Percentiles rank a stretch among this genome's conserved stretches.
phyloP scores from a whole-genome alignment of 164 flowering plant genomes.

The Buxus sempervirens region DNA sequence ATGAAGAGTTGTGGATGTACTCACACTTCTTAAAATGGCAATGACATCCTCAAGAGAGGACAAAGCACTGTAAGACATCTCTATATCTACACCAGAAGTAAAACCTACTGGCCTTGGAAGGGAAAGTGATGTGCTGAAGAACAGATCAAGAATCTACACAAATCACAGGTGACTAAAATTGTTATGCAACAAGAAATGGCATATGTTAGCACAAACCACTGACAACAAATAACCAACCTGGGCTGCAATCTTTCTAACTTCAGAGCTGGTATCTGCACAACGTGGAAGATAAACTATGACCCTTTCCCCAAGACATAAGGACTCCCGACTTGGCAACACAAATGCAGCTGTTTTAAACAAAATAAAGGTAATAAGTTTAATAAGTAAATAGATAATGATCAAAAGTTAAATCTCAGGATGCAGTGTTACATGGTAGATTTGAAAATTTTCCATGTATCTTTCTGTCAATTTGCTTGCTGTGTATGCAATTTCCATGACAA shows the following conservation, averaged over 20 bases:
- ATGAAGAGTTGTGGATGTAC: slow-evolving; percentile 14
- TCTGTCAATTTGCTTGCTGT: slow-evolving; percentile 56
- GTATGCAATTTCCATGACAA: slow-evolving; percentile 73
- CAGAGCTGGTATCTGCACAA: slow-evolving; percentile 89
- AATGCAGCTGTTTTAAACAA: slow-evolving; percentile 53
- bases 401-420: not conserved
- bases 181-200: slow-evolving; percentile 1
- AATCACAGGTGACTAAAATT: slow-evolving; percentile 1
- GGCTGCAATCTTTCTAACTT: slow-evolving; percentile 81
- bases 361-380: not conserved
- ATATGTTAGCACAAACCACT: not conserved
- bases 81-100: slow-evolving; percentile 41
- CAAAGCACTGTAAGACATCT: slow-evolving; percentile 71
- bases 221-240: slow-evolving; percentile 47
- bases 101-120: slow-evolving; percentile 65
- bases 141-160: slow-evolving; percentile 79
- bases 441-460: slow-evolving; percentile 47
- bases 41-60: slow-evolving; percentile 94
- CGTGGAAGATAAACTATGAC: slow-evolving; percentile 88
- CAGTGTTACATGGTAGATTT: slow-evolving; percentile 61
- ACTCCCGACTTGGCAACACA: slow-evolving; percentile 84
- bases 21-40: slow-evolving; percentile 88
- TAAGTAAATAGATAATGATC: not conserved
- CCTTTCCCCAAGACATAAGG: slow-evolving; percentile 82
- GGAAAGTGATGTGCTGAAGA: slow-evolving; percentile 84